phyloP scores from a whole-genome alignment of 208 protist species.

The Trypanosoma avium region DNA sequence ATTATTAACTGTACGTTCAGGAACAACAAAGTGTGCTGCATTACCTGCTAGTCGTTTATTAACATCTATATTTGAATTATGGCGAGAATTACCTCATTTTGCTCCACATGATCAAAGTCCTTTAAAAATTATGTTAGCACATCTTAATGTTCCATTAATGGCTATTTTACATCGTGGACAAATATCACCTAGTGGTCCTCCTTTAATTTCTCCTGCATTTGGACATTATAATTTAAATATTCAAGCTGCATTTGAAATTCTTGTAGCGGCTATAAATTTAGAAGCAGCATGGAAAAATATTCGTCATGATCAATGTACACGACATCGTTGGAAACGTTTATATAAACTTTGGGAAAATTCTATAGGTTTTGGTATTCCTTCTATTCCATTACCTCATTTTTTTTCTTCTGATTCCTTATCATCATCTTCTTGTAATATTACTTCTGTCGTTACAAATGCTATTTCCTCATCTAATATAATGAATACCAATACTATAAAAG shows the following conservation, averaged over 20 bases:
- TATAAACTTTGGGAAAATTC: constrained; percentile 47
- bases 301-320: constrained; percentile 36
- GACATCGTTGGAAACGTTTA: constrained; percentile 45
- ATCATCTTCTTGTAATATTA: neutral
- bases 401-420: neutral
- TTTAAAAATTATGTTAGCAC: constrained; percentile 66
- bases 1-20: constrained; percentile 38
- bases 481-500: neutral
- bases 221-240: constrained; percentile 68
- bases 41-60: constrained; percentile 58
- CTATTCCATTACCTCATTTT: neutral
- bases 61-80: constrained; percentile 61
- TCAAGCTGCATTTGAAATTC: constrained; percentile 56
- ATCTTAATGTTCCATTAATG: constrained; percentile 65
- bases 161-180: constrained; percentile 44
- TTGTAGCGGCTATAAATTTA: constrained; percentile 56
- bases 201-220: constrained; percentile 33
- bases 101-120: constrained; percentile 61
- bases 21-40: constrained; percentile 21
- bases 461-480: too few relatives aligned
- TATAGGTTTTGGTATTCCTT: constrained; percentile 21
- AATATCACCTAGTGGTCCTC: constrained; percentile 17
- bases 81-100: constrained; percentile 50
- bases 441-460: neutral
- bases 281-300: constrained; percentile 65